phyloP scores from a whole-genome alignment of 495 filamentous ascomycete genomes.

The Parachaetomium inaequale region DNA sequence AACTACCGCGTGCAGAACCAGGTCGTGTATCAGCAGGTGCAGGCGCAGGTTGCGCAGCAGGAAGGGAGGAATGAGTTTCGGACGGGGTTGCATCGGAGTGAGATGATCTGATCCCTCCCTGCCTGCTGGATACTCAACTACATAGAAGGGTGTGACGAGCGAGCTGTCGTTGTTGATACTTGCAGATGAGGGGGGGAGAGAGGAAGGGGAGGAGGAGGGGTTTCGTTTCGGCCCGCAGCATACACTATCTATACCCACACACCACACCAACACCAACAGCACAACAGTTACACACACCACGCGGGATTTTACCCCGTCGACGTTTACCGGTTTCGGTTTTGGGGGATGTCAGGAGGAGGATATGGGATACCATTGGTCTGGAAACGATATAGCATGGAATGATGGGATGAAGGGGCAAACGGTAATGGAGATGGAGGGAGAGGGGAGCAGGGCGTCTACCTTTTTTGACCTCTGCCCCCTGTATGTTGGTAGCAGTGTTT shows the following conservation, averaged over 20 bases:
- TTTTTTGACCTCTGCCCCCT: neutral
- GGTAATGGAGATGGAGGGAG: neutral
- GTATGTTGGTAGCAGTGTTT: neutral
- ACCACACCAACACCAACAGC: no score
- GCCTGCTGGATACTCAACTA: no score
- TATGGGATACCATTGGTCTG: neutral
- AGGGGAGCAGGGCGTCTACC: neutral
- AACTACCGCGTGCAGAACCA: slow-evolving; percentile 19
- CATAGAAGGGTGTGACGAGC: no score
- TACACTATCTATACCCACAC: no score
- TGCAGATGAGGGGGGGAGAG: no score
- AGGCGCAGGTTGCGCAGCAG: slow-evolving; percentile 23
- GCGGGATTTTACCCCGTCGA: no score
- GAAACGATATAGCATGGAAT: neutral
- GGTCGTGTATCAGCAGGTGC: slow-evolving; percentile 26
- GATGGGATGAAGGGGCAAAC: neutral
- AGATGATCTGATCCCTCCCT: slow-evolving; percentile 51
- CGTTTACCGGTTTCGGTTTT: no score
- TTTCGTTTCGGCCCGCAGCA: no score
- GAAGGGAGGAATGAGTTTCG: slow-evolving; percentile 37
- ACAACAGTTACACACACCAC: no score
- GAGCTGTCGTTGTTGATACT: no score
- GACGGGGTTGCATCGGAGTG: slow-evolving; percentile 44
- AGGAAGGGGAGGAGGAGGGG: no score
- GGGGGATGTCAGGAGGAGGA: neutral